Evolutionary conservation across 176 grass and related monocot species (phyloP).

Genomic region (Oryza coarctata): DNA sequence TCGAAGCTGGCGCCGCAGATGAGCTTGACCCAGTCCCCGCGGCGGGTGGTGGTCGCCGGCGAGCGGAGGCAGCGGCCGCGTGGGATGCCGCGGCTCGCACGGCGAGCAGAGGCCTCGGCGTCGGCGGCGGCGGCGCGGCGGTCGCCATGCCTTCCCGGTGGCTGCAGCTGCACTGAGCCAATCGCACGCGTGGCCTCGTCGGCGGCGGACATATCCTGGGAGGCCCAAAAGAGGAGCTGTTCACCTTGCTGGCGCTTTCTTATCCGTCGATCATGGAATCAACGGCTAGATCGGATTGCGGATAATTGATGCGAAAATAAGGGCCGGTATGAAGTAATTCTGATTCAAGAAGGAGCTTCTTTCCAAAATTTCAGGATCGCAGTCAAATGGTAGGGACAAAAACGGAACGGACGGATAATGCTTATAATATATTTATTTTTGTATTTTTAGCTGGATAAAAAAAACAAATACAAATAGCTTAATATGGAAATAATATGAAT

Average conservation of each 20-base stretch:
- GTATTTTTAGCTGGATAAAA: too few relatives aligned
- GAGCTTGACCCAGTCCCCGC: slow-evolving; percentile 91
- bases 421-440: too few relatives aligned
- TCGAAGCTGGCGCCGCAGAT: slow-evolving; percentile 98
- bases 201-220: not conserved
- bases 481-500: too few relatives aligned
- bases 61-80: not conserved
- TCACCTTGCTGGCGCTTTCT: not conserved
- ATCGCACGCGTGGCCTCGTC: not conserved
- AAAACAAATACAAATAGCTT: too few relatives aligned
- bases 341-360: too few relatives aligned
- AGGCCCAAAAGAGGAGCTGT: not conserved
- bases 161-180: not conserved
- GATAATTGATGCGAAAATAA: not conserved
- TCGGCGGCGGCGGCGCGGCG: slow-evolving; percentile 20
- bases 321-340: too few relatives aligned
- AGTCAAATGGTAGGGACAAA: too few relatives aligned
- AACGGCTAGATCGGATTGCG: not conserved
- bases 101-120: slow-evolving; percentile 34
- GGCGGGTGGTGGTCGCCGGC: slow-evolving; percentile 29
- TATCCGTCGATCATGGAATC: not conserved
- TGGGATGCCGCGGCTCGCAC: slow-evolving; percentile 38
- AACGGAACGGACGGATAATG: too few relatives aligned
- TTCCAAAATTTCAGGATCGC: too few relatives aligned
- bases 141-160: slow-evolving; percentile 32